These are phyloP conservation scores for Chaetothyriales sp. DNA, from an alignment of 2,329 filamentous ascomycete genomes.

Conservation along the genomic window DNA sequence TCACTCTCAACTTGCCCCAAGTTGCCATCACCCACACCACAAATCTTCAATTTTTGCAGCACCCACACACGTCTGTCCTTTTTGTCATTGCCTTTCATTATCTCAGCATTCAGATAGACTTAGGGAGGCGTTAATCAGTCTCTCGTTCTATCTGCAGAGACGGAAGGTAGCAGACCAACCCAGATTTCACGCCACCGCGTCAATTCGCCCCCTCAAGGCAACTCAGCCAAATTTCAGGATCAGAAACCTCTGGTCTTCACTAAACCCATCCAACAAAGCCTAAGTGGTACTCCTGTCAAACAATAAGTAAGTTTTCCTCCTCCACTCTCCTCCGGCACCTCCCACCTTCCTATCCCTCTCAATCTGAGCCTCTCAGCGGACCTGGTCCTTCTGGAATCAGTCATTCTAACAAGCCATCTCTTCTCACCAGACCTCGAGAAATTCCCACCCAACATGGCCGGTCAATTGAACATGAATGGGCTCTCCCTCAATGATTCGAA, in stretches of 20 bases:
- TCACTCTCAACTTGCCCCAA: neutral
- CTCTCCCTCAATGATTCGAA: constrained; percentile 47
- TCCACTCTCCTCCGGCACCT: neutral
- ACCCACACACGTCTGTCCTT: constrained; percentile 9
- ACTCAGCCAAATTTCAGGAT: neutral
- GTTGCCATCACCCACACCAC: constrained; percentile 7
- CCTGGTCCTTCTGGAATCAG: neutral
- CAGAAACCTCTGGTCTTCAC: neutral
- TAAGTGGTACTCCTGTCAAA: neutral
- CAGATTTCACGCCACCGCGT: constrained; percentile 1
- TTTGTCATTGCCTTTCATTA: constrained; percentile 16
- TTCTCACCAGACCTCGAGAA: neutral
- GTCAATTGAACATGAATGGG: constrained; percentile 42
- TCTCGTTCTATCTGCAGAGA: constrained; percentile 17
- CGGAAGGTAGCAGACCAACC: constrained; percentile 8
- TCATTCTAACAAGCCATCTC: neutral
- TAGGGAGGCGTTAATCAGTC: constrained; percentile 18
- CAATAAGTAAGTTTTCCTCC: constrained; percentile 3
- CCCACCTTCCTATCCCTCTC: neutral
- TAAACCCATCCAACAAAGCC: constrained; percentile 1
- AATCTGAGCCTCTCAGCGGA: neutral
- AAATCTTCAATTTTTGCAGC: constrained; percentile 7
- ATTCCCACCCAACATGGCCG: constrained; percentile 28
- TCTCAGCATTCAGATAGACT: constrained; percentile 18
- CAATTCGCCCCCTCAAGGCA: neutral